These are phyloP conservation scores for Xanthoconium separans DNA, from an alignment of 1,284 basidiomycete species.

Conservation along the genomic window DNA sequence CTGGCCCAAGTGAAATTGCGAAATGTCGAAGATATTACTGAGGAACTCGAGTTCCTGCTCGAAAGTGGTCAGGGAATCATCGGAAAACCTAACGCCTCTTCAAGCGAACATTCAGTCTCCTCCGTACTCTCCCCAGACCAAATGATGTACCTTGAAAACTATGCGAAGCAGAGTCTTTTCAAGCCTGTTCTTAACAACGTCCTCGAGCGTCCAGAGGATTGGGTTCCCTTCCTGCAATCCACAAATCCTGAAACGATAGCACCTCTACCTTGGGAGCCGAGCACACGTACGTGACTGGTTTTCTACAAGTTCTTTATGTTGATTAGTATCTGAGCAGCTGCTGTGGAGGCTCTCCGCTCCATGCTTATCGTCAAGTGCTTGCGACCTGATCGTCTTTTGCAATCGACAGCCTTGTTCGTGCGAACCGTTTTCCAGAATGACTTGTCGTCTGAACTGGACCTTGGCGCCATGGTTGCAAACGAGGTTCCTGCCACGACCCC, in stretches of 20 bases:
- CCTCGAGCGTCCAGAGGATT: slow-evolving; percentile 62
- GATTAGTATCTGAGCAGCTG: slow-evolving; percentile 45
- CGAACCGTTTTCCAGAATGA: slow-evolving; percentile 76
- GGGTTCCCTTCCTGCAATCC: slow-evolving; percentile 76
- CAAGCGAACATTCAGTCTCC: slow-evolving; percentile 39
- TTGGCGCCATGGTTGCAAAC: slow-evolving; percentile 72
- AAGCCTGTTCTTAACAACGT: slow-evolving; percentile 76
- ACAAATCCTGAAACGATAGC: slow-evolving; percentile 70
- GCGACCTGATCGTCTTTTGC: slow-evolving; percentile 85
- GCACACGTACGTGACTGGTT: slow-evolving; percentile 56
- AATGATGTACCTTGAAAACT: slow-evolving; percentile 61
- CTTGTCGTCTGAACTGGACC: slow-evolving; percentile 74
- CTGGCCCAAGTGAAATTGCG: slow-evolving; percentile 90
- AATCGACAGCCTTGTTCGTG: slow-evolving; percentile 78
- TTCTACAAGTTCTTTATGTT: neutral
- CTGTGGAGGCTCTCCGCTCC: slow-evolving; percentile 70
- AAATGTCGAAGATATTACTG: slow-evolving; percentile 72
- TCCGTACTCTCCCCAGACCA: slow-evolving; percentile 67
- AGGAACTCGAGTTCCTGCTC: slow-evolving; percentile 89
- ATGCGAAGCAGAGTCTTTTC: slow-evolving; percentile 72
- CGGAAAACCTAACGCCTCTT: slow-evolving; percentile 37
- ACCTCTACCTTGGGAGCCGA: slow-evolving; percentile 76
- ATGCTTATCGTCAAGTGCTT: slow-evolving; percentile 86
- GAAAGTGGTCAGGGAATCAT: slow-evolving; percentile 79
- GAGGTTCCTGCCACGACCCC: slow-evolving; percentile 83